Percentiles rank a stretch among this genome's conserved stretches.
These are phyloP conservation scores for Orbilia ellipsospora DNA, from an alignment of 2,329 filamentous ascomycete genomes.

Conservation along the genomic window DNA sequence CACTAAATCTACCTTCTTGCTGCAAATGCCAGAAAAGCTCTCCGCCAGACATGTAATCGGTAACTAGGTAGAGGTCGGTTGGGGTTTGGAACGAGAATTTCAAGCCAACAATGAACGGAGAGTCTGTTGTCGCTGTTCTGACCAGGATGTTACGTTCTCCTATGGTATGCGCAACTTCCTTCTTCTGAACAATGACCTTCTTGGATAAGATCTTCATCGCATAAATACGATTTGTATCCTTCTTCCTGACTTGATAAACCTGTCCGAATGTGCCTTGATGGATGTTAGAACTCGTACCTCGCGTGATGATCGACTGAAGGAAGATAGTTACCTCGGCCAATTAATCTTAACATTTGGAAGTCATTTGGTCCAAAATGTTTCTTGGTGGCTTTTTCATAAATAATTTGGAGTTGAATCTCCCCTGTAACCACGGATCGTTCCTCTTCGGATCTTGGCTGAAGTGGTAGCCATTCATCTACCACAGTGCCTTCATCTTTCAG, in stretches of 20 bases:
- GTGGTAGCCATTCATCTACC: slow-evolving; percentile 84
- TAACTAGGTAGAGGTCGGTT: slow-evolving; percentile 96
- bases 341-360: slow-evolving; percentile 94
- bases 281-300: slow-evolving; percentile 9
- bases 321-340: slow-evolving; percentile 76
- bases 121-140: slow-evolving; percentile 92
- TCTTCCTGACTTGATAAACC: slow-evolving; percentile 98
- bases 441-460: slow-evolving; percentile 80
- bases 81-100: slow-evolving; percentile 99
- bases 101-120: slow-evolving; percentile 95
- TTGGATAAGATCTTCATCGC: slow-evolving; percentile 99
- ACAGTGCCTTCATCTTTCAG: slow-evolving; percentile 74
- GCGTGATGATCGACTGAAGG: neutral
- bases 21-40: slow-evolving; percentile 99
- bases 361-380: slow-evolving; percentile 94
- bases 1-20: slow-evolving; percentile 94
- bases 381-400: slow-evolving; percentile 87
- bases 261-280: slow-evolving; percentile 84
- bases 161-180: slow-evolving; percentile 96
- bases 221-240: slow-evolving; percentile 94
- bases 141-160: slow-evolving; percentile 98
- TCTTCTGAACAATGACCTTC: slow-evolving; percentile 99
- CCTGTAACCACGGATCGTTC: slow-evolving; percentile 81
- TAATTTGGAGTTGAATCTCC: slow-evolving; percentile 87
- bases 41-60: slow-evolving; percentile 98